Conservation (phyloP, 768 basidiomycete genomes). For the Antrodiella citrinella region DNA sequence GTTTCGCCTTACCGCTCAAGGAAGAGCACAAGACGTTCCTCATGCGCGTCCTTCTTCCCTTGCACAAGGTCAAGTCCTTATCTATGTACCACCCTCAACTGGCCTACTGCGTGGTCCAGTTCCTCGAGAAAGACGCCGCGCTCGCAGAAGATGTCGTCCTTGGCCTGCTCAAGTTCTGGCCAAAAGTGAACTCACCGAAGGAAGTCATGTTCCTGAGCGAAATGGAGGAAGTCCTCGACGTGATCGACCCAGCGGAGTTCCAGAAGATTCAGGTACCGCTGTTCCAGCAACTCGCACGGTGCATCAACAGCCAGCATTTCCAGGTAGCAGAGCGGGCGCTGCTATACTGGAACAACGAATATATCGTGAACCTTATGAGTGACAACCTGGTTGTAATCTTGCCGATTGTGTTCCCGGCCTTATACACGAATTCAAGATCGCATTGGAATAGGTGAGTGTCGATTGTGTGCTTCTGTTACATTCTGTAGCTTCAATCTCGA, state of each 20-base stretch:
- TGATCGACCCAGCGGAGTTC: slow-evolving; percentile 94
- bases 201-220: slow-evolving; percentile 99
- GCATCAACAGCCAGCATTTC: slow-evolving; percentile 99
- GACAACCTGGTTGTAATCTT: slow-evolving; percentile 85
- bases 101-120: slow-evolving; percentile 98
- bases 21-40: slow-evolving; percentile 99
- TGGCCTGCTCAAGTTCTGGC: slow-evolving; percentile 96
- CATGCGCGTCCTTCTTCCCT: slow-evolving; percentile 84
- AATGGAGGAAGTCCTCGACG: slow-evolving; percentile 97
- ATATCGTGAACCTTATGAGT: slow-evolving; percentile 98
- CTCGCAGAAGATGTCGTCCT: slow-evolving; percentile 94
- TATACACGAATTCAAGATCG: slow-evolving; percentile 92
- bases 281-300: slow-evolving; percentile 91
- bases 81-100: slow-evolving; percentile 98
- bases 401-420: slow-evolving; percentile 93
- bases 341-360: slow-evolving; percentile 99
- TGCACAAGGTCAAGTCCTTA: slow-evolving; percentile 98
- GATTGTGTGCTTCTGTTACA: slow-evolving; percentile 1
- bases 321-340: slow-evolving; percentile 97
- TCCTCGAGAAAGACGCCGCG: slow-evolving; percentile 89
- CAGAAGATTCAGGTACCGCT: slow-evolving; percentile 89
- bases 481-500: neutral
- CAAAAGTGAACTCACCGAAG: slow-evolving; percentile 98
- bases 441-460: slow-evolving; percentile 93
- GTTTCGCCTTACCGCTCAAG: slow-evolving; percentile 95